Percentiles rank a stretch among this genome's conserved stretches.
phyloP scores from a whole-genome alignment of 148 eudicot genomes.

The Arctostaphylos glauca region DNA sequence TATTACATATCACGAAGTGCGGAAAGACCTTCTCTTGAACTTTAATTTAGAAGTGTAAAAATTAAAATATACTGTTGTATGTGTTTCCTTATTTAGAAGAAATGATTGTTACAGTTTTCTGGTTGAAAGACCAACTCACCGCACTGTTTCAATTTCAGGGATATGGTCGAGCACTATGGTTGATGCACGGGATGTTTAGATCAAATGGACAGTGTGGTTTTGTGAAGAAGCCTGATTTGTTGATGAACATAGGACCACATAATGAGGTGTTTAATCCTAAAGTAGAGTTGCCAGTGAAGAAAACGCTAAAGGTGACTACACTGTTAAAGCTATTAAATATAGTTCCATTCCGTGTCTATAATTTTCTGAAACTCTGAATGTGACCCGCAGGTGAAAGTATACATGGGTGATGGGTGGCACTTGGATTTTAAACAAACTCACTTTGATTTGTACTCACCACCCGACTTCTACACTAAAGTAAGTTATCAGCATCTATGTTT shows the following conservation, averaged over 20 bases:
- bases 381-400: slow-evolving; percentile 62
- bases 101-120: not conserved
- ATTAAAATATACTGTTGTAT: not conserved
- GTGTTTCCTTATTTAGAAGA: not conserved
- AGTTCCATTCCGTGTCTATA: not conserved
- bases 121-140: slow-evolving; percentile 5
- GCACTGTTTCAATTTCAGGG: slow-evolving; percentile 43
- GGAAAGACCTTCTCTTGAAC: not conserved
- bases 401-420: slow-evolving; percentile 90
- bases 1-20: not conserved
- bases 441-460: slow-evolving; percentile 79
- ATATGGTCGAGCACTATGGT: slow-evolving; percentile 74
- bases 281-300: slow-evolving; percentile 49
- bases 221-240: slow-evolving; percentile 72
- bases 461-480: slow-evolving; percentile 85
- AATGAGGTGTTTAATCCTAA: slow-evolving; percentile 60
- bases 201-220: slow-evolving; percentile 83
- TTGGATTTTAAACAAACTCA: slow-evolving; percentile 78
- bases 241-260: slow-evolving; percentile 40
- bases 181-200: slow-evolving; percentile 86
- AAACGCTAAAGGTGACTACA: slow-evolving; percentile 50
- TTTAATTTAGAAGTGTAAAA: not conserved
- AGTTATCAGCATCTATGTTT: not conserved
- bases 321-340: not conserved
- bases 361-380: not conserved